Evolutionary conservation across 2,329 filamentous ascomycete genomes (phyloP).

Genomic region (Zasmidium citrigriseum): DNA sequence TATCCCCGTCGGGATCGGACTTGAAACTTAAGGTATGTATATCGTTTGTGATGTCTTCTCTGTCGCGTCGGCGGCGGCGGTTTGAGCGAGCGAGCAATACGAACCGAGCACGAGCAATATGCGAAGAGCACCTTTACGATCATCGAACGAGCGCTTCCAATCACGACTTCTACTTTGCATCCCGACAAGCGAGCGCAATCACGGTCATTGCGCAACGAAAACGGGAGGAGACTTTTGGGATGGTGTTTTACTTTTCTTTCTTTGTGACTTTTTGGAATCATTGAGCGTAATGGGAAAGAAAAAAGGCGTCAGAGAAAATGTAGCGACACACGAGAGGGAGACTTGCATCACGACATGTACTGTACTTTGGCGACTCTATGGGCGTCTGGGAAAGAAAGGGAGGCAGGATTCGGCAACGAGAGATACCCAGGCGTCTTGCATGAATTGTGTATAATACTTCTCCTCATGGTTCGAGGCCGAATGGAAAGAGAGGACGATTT

Average conservation of each 20-base stretch:
- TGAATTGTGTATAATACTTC: not conserved
- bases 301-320: not conserved
- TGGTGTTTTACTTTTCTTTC: not conserved
- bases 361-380: not conserved
- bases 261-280: not conserved
- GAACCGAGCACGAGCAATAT: too few species aligned
- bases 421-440: not conserved
- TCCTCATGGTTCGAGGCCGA: too few species aligned
- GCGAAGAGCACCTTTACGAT: not conserved
- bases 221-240: not conserved
- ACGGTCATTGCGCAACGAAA: too few species aligned
- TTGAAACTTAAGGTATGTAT: not conserved
- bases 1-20: constrained; percentile 7
- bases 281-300: not conserved
- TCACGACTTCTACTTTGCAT: not conserved
- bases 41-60: not conserved
- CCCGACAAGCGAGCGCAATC: not conserved
- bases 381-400: not conserved
- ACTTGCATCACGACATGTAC: not conserved
- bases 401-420: not conserved
- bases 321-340: not conserved
- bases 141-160: not conserved
- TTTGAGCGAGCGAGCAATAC: not conserved
- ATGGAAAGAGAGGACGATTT: too few species aligned
- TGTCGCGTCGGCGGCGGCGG: not conserved